Percentiles rank a stretch among this genome's conserved stretches.
Evolutionary conservation across 78 protist genomes (phyloP).

Genomic region (Speleostelium caveatum): DNA sequence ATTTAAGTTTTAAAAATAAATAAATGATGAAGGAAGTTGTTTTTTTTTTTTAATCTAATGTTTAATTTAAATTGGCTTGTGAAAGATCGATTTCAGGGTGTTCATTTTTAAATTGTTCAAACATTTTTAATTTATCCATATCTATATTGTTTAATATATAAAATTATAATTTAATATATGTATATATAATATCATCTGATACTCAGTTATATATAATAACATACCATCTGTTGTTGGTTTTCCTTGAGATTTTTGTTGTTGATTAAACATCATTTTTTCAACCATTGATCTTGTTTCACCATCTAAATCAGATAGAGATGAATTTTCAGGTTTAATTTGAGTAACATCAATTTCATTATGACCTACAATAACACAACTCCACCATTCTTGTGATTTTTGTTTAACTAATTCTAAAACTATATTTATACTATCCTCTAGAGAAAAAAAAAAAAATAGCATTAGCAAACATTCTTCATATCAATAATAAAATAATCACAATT

Average conservation of each 20-base stretch:
- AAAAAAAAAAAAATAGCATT: background rate
- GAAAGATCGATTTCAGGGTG: conserved; percentile 43
- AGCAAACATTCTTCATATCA: background rate
- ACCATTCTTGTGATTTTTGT: conserved; percentile 47
- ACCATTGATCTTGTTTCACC: conserved; percentile 76
- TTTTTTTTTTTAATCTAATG: no score
- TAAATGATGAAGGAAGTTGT: no score
- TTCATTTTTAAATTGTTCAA: conserved; percentile 26
- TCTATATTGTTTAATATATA: no score
- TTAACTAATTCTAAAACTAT: conserved; percentile 38
- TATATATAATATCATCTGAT: background rate
- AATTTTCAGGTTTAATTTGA: conserved; percentile 49
- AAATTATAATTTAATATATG: no score
- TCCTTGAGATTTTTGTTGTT: conserved; percentile 54
- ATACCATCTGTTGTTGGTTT: conserved; percentile 67
- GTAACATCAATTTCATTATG: conserved; percentile 48
- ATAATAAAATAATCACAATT: no score
- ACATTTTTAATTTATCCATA: conserved; percentile 4
- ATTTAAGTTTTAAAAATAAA: background rate
- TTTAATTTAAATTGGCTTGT: conserved; percentile 31
- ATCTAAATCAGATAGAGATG: conserved; percentile 45
- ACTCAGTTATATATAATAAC: no score
- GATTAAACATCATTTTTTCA: conserved; percentile 68
- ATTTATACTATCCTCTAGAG: conserved; percentile 28
- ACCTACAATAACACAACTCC: conserved; percentile 44